Evolutionary conservation across 2,329 filamentous ascomycete genomes (phyloP).

Genomic region (Scedosporium aurantiacum): DNA sequence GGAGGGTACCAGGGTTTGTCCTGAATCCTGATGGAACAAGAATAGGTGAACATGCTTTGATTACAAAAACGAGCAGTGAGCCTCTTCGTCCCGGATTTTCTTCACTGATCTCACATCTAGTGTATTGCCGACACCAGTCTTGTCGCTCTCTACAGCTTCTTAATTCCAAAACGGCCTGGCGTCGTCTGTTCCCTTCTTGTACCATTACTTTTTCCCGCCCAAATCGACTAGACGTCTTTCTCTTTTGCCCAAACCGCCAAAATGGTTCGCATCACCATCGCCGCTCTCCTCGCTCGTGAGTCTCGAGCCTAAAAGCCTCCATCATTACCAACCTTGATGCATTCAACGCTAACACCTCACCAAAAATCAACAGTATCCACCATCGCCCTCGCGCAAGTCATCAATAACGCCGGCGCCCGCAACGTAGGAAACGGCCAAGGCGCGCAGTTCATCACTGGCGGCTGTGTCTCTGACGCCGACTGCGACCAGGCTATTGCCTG

Average conservation of each 20-base stretch:
- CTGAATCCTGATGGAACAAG: too few relatives aligned
- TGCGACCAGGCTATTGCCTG: conserved; percentile 13
- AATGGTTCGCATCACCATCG: conserved; percentile 17
- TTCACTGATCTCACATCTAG: background rate
- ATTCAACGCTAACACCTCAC: background rate
- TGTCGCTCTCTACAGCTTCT: conserved; percentile 2
- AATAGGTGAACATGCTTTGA: background rate
- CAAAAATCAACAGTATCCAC: conserved; percentile 9
- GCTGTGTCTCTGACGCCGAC: conserved; percentile 17
- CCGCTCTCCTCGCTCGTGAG: conserved; percentile 15
- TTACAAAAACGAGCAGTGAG: background rate
- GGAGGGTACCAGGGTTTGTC: too few relatives aligned
- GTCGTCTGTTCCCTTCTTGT: conserved; percentile 8
- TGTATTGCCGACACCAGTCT: background rate
- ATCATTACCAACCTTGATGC: background rate
- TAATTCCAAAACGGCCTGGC: conserved; percentile 9
- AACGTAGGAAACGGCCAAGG: conserved; percentile 17
- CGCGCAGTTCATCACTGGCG: conserved; percentile 19
- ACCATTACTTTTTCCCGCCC: background rate
- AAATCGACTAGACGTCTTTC: conserved; percentile 4
- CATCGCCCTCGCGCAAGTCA: conserved; percentile 12
- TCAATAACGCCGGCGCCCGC: conserved; percentile 15
- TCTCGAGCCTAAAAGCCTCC: conserved; percentile 5
- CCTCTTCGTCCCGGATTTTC: background rate
- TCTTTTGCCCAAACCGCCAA: conserved; percentile 1